Evolutionary conservation across 2,329 filamentous ascomycete genomes (phyloP), one percentile per base, ranked within the genome.

Genomic region (Lachnum nothofagi): DNA sequence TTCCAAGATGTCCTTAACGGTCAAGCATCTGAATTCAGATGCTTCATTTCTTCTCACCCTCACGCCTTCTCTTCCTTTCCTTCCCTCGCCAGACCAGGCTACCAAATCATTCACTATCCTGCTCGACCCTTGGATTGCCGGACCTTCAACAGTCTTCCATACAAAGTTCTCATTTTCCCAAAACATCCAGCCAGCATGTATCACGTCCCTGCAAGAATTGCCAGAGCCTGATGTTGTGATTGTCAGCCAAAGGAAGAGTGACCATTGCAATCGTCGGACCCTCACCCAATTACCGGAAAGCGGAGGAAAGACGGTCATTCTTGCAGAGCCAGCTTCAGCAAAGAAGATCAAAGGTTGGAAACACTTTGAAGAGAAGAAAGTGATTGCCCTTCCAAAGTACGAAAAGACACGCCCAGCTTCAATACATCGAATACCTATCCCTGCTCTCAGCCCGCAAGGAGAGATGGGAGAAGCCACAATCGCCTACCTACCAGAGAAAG

Each of bases 251-350:
- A 73, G 76, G 57, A 82, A 82, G 61, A 78, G 77, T 14, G 85
- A 88, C 60, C 85, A 88, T 61, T 88, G 85, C 65, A 80, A 88
- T 60, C 76, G 83, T 66, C 73, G 77, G 29, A 88, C 85, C 0
- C 71, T 90, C 12, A 78, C 79, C 31, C 79, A 85, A 54, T 72
- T 90, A 4, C 75, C 79, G 0, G 63, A 70, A 12, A 67, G 72
- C 1, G 70, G 70, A 22, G 74, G 72, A 35, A 76, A 74, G 56
- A 80, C 82, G 1, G 69, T 77, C n/a, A 83, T 89, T 41, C 70
- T 87, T 4, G 83, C 83, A 14, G 82, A 83, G 48, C 78, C 82
- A 3, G 69, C 75, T 3, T 81, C 85, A 3, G 83, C 83, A 29
- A 81, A 77, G 55, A 71, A 78, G 51, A 87, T 89, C 45, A 72